Conservation (phyloP, 805 yeast genomes). For the Alloascoidea hylecoeti region DNA sequence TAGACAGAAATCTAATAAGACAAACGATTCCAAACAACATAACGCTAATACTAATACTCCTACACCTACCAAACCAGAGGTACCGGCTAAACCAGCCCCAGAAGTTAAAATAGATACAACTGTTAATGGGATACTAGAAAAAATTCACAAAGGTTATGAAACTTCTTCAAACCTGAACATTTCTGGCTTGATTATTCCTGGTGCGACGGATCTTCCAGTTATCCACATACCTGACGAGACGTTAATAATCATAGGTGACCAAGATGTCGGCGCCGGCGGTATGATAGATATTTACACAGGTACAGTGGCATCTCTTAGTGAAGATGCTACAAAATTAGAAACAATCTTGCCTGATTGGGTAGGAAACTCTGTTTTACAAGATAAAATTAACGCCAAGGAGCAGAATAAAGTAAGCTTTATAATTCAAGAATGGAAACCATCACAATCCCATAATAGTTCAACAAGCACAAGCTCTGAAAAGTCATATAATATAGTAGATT, state of each 20-base stretch:
- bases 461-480: background rate
- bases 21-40: too few species aligned
- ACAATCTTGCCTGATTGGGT: conserved; percentile 48
- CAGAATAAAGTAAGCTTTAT: conserved; percentile 34
- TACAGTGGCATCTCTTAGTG: conserved; percentile 15
- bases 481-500: background rate
- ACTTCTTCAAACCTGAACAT: background rate
- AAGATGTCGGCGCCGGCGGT: conserved; percentile 26
- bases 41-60: background rate
- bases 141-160: background rate
- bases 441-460: background rate
- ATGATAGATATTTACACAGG: conserved; percentile 28
- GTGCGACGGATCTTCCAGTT: conserved; percentile 13
- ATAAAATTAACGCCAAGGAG: conserved; percentile 27
- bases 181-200: background rate
- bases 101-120: background rate
- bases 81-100: background rate
- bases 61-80: background rate
- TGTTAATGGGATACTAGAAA: background rate
- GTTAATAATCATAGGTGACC: conserved; percentile 24
- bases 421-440: conserved; percentile 2
- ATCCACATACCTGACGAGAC: conserved; percentile 18
- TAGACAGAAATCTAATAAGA: too few species aligned
- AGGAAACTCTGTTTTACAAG: conserved; percentile 34
- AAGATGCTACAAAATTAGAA: conserved; percentile 24